Base-by-base conservation (phyloP, 345 rosid genomes). In the Litchi chinensis region DNA sequence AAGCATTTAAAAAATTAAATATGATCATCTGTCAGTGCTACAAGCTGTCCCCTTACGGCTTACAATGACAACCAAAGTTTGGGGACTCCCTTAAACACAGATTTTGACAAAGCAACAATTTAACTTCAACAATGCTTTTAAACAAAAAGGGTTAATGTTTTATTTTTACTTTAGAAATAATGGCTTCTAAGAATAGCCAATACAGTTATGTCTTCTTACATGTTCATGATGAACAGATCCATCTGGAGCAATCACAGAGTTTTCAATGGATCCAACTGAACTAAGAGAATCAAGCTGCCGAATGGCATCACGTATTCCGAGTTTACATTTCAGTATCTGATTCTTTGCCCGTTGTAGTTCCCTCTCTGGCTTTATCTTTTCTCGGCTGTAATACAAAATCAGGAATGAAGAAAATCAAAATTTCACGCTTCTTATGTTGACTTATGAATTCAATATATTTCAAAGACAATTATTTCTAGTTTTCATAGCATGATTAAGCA, bases 151-250 rank as follows among this genome's bases (percentile, higher is more conserved):
- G n/a, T 10, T 6, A 69, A 24, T 37, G 13, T 24, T 41, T 11
- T 5, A 50, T 32, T 26, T 56, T 5, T 46, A 28, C 73, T n/a
- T 63, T 50, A 66, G 18, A 74, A 73, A 32, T 70, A 50, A 56
- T 54, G 59, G 57, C 57, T 19, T n/a, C n/a, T 43, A 40, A 39
- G 62, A 43, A 46, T n/a, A 69, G 70, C 10, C n/a, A 40, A 62
- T 62, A 52, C 63, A 65, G 37, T 70, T 54, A 50, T 40, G 56
- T 66, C 70, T 65, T 37, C 70, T 88, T 89, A 97, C 99, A 85
- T 93, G 91, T 86, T 94, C 98, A 86, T 94, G 98, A 82, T 94
- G 89, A 79, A 94, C 91, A 76, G 98, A 93, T 65, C 99, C 99
- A 89, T 97, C 98, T 28, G 97, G 88, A 80, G 98, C 98, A 75